These are phyloP conservation scores for Malus hybrid DNA, from an alignment of 331 rosid species.

Conservation along the genomic window DNA sequence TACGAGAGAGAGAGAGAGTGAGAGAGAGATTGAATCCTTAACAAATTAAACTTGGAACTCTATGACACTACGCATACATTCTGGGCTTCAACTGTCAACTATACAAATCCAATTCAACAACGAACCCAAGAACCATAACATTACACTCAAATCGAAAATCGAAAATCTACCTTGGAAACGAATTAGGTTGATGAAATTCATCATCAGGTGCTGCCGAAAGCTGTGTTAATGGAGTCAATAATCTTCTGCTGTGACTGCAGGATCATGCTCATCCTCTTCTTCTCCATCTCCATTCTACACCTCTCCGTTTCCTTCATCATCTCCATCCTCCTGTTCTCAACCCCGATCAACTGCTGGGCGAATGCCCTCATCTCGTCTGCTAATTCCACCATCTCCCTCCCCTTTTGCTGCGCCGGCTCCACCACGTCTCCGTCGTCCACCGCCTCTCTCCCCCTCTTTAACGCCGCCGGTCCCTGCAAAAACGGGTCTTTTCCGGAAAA, in stretches of 20 bases:
- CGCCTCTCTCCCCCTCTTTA: slow-evolving; percentile 15
- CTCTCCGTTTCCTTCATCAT: slow-evolving; percentile 72
- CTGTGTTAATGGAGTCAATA: slow-evolving; percentile 67
- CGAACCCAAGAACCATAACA: not conserved
- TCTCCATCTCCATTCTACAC: slow-evolving; percentile 82
- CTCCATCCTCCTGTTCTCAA: slow-evolving; percentile 80
- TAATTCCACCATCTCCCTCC: slow-evolving; percentile 30
- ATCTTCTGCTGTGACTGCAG: slow-evolving; percentile 50
- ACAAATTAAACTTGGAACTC: not conserved
- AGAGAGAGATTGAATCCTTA: not conserved
- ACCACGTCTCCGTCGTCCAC: slow-evolving; percentile 2
- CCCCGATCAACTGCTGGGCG: slow-evolving; percentile 43
- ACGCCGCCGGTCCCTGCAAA: not conserved
- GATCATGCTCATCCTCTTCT: slow-evolving; percentile 58
- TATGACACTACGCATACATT: not conserved
- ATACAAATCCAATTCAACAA: slow-evolving; percentile 7
- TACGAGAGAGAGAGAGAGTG: too few relatives aligned
- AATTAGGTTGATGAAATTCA: not conserved
- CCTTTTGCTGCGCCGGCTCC: slow-evolving; percentile 5
- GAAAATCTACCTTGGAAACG: not conserved
- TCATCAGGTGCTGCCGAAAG: slow-evolving; percentile 17
- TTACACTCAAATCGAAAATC: not conserved
- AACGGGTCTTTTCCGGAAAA: slow-evolving; percentile 2
- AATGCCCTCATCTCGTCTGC: slow-evolving; percentile 58
- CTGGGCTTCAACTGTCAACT: not conserved